Evolutionary conservation across 495 filamentous ascomycete species (phyloP), one percentile per base, ranked within the genome.

Genomic region (Hypoxylon perforatum): DNA sequence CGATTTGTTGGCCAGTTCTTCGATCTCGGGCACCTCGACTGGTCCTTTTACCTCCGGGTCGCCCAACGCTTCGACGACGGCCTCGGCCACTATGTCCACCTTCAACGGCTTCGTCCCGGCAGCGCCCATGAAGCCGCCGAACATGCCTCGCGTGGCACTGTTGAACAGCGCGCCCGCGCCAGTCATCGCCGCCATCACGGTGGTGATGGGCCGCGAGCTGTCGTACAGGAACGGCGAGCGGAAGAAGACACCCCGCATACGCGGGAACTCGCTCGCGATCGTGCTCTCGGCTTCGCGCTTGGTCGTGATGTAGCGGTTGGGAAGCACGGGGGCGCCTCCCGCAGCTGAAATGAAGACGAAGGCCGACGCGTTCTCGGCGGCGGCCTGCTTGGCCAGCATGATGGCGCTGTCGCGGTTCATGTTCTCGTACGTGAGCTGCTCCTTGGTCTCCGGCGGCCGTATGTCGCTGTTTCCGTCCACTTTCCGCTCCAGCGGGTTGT

Each of bases 371-470:
- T 87, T 83, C 46, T 86, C 85, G 35, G 72, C 74, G 19, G 81
- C 82, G 9, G 93, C 86, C 78, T 96, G 92, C 71, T 90, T 87
- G 10, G 94, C 95, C n/a, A 99, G 82, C 48, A 88, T 85, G 63
- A 98, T 90, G 11, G 90, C 89, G 73, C 78, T 81, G 65, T 99
- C 96, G 61, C 95, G 86, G 80, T 99, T 99, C 92, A 99, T 97
- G 64, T 93, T 85, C 84, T 99, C 95, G 81, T 99, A 99, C 35
- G 94, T 97, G 71, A 97, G 77, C 78, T 96, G 91, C 17, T 87
- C 87, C 71, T 87, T 84, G 30, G 77, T 78, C 72, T 91, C 89
- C 54, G 87, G 81, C n/a, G 87, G 82, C 68, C 84, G 77, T 50
- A 92, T 76, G 30, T 84, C 80, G 49, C 89, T 85, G 4, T 83